These are phyloP conservation scores for Chrysanthemum seticuspe DNA, from an alignment of 129 eudicot species.

Conservation along the genomic window DNA sequence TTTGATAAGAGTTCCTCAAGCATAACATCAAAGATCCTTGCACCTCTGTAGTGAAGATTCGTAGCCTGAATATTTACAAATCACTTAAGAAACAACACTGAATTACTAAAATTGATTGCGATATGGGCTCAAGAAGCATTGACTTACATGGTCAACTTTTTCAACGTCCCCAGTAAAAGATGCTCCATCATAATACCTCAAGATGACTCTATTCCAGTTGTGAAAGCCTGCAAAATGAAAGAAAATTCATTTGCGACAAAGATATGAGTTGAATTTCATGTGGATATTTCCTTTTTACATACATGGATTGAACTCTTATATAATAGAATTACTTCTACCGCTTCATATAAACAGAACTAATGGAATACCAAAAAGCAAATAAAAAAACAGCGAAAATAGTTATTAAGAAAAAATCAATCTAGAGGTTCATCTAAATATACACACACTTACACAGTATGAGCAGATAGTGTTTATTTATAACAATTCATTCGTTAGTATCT, in stretches of 20 bases:
- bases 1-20: conserved; percentile 52
- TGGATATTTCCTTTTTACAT: conserved; percentile 4
- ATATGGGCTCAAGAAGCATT: conserved; percentile 5
- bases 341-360: neutral
- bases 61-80: conserved; percentile 33
- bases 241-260: neutral
- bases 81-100: neutral
- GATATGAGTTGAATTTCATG: neutral
- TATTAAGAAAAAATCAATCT: neutral
- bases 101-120: neutral
- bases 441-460: no score
- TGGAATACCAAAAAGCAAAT: neutral
- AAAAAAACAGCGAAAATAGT: neutral
- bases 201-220: conserved; percentile 66
- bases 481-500: no score
- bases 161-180: conserved; percentile 61
- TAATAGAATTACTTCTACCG: conserved; percentile 5
- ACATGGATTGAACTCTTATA: conserved; percentile 52
- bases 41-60: conserved; percentile 64
- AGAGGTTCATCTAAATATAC: no score
- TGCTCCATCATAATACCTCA: conserved; percentile 65
- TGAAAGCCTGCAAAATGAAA: conserved; percentile 44
- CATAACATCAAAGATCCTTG: conserved; percentile 53
- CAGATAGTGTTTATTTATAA: no score
- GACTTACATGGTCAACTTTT: conserved; percentile 54